Evolutionary conservation across 2,329 filamentous ascomycete species (phyloP), one percentile per base, ranked within the genome.

Genomic region (Alternaria panax): DNA sequence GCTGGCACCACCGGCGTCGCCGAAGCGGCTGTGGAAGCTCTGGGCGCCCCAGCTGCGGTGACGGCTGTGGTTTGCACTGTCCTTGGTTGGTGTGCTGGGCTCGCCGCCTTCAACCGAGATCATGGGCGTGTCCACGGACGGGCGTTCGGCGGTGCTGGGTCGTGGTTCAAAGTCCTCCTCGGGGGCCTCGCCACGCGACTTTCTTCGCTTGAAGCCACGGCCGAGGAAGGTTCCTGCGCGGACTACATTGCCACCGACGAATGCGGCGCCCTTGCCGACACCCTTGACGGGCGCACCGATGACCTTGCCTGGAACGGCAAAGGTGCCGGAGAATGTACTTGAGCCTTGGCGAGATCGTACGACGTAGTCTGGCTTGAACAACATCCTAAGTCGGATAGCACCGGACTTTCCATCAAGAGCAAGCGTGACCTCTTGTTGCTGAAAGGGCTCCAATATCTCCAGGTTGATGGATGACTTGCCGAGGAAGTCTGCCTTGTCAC

Each of bases 251-350:
- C 92, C 91, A 22, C 90, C 90, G 2, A 92, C 87, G 20, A 81
- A 85, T 2, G 87, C 88, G 14, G 86, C 90, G 36, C 92, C 93
- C 57, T 88, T 90, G 28, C 92, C 92, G 34, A 91, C 89, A 41
- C 93, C 93, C 81, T 98, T 98, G 79, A 99, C 90, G n/a, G 95
- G 96, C 18, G 90, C 95, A 36, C 94, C 94, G 27, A 98, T 91
- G 60, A 99, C 93, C 79, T 93, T 93, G 47, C 92, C 92, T 27
- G 95, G 92, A 1, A 89, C 85, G 5, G 89, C 90, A 76, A 98
- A 97, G 1, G 93, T 96, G 30, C 93, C 93, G 0, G 90, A 90
- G 81, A 99, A 97, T 1, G 94, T 97, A 0, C 93, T 93, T 0
- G 93, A 95, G 51, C 95, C 95, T 78, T 97, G 92, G 48, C 93